phyloP scores from a whole-genome alignment of 2,329 filamentous ascomycete genomes.

The Fusarium sp. region DNA sequence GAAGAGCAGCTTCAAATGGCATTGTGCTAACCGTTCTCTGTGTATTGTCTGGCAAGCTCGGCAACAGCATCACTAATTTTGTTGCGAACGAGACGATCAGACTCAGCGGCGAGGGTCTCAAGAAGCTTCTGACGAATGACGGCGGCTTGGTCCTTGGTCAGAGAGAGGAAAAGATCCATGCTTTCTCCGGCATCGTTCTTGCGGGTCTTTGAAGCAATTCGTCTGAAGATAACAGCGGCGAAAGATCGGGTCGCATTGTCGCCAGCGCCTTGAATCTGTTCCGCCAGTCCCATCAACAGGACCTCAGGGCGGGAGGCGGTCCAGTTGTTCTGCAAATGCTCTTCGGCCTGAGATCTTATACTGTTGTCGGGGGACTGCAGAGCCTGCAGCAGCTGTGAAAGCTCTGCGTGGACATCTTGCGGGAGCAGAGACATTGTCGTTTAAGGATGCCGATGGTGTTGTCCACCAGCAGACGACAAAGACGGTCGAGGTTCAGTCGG shows the following conservation, averaged over 20 bases:
- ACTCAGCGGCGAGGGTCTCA: conserved; percentile 78
- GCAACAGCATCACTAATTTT: conserved; percentile 98
- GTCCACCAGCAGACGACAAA: conserved; percentile 47
- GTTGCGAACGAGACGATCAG: conserved; percentile 81
- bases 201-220: conserved; percentile 88
- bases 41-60: conserved; percentile 93
- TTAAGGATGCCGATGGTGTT: conserved; percentile 45
- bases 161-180: conserved; percentile 86
- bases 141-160: conserved; percentile 77
- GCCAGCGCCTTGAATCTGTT: conserved; percentile 85
- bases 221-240: conserved; percentile 91
- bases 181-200: conserved; percentile 79
- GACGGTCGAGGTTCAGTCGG: conserved; percentile 27
- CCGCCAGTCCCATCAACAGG: conserved; percentile 91
- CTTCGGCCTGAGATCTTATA: conserved; percentile 86
- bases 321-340: conserved; percentile 92
- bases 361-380: conserved; percentile 91
- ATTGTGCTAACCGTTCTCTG: conserved; percentile 79
- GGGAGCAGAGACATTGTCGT: conserved; percentile 84
- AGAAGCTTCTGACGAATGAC: conserved; percentile 88
- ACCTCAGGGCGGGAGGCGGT: conserved; percentile 83
- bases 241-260: conserved; percentile 87
- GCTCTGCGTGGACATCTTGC: conserved; percentile 83
- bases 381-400: conserved; percentile 86
- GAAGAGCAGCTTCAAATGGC: background rate